Evolutionary conservation across 805 yeast species (phyloP).

Genomic region (Schizosaccharomyces cryophilus): DNA sequence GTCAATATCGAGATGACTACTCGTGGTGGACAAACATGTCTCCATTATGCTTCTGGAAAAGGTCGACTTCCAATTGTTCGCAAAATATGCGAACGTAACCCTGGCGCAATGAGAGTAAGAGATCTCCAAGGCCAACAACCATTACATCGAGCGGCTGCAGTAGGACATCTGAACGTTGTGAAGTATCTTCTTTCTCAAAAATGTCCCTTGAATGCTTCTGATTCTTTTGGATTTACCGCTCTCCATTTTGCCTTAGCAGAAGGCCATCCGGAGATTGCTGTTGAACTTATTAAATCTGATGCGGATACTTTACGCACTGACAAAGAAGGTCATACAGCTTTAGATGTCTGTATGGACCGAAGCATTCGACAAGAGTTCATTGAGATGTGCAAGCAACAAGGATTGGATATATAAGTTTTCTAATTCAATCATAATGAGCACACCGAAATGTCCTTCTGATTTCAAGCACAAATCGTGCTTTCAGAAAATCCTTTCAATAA

Average conservation of each 20-base stretch:
- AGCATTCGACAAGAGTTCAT: constrained; percentile 19
- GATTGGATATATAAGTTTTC: not conserved
- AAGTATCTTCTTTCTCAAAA: constrained; percentile 26
- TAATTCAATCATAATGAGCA: not conserved
- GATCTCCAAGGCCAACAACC: constrained; percentile 46
- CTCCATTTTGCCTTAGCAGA: constrained; percentile 78
- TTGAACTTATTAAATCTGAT: constrained; percentile 32
- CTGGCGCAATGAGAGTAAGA: constrained; percentile 38
- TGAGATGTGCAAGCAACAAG: not conserved
- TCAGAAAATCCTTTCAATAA: too few species aligned
- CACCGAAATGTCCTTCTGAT: too few species aligned
- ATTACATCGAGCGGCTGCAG: constrained; percentile 61
- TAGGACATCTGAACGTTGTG: constrained; percentile 38
- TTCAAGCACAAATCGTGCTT: too few species aligned
- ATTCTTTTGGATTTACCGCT: constrained; percentile 58
- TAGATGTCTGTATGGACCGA: constrained; percentile 31
- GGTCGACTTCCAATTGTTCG: not conserved
- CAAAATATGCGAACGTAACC: constrained; percentile 6
- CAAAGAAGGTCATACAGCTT: constrained; percentile 29
- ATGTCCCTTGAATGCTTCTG: constrained; percentile 45
- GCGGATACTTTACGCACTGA: constrained; percentile 32
- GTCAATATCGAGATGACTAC: not conserved
- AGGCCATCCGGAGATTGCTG: constrained; percentile 60
- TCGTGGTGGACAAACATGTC: constrained; percentile 1
- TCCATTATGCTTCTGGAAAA: constrained; percentile 2